Conservation (phyloP, 495 filamentous ascomycete species). For the Aspergillus indologenus region DNA sequence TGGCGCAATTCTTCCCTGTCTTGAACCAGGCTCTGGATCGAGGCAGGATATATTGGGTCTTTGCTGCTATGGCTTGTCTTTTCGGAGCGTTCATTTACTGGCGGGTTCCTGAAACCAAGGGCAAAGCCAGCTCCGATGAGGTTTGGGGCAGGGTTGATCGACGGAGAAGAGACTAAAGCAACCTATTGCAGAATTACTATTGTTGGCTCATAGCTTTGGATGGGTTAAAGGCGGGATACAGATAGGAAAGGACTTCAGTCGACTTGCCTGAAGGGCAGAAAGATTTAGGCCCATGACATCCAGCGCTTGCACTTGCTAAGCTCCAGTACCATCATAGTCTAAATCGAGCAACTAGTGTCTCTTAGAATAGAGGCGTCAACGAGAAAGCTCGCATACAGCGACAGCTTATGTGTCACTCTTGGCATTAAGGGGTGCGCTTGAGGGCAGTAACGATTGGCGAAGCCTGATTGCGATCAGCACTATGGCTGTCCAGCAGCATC, state of each 20-base stretch:
- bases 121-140: slow-evolving; percentile 75
- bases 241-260: background rate
- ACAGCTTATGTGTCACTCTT: background rate
- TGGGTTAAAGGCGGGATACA: background rate
- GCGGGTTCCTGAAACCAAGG: slow-evolving; percentile 80
- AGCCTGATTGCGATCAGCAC: background rate
- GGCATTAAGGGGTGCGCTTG: background rate
- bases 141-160: slow-evolving; percentile 69
- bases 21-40: slow-evolving; percentile 70
- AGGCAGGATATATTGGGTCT: slow-evolving; percentile 85
- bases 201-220: background rate
- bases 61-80: slow-evolving; percentile 66
- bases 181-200: background rate
- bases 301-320: background rate
- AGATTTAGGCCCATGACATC: too few species aligned
- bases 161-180: slow-evolving; percentile 33
- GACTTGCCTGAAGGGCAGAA: too few species aligned
- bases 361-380: background rate
- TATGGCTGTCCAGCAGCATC: background rate
- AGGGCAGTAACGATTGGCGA: background rate
- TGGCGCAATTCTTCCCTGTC: slow-evolving; percentile 90
- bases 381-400: background rate
- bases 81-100: slow-evolving; percentile 63
- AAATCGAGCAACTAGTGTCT: background rate
- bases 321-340: background rate